Percentiles rank a stretch among this genome's conserved stretches.
phyloP scores from a whole-genome alignment of 177 flowering plant species.

The Tripterygium wilfordii region DNA sequence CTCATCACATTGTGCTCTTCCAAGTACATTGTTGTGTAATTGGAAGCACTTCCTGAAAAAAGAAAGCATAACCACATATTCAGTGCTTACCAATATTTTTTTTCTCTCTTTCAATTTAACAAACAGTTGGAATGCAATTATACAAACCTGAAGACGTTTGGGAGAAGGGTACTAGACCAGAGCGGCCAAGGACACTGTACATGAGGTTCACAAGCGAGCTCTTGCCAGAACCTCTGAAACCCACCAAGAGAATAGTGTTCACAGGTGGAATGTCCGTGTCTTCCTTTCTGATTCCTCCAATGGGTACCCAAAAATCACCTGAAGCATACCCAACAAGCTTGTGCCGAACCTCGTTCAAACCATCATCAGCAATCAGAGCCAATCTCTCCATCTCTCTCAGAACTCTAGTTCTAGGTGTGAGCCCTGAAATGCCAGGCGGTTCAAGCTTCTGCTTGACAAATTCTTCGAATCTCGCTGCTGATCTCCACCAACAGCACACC shows the following conservation, averaged over 20 bases:
- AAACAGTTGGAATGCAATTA: no score
- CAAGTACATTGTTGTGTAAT: conserved; percentile 41
- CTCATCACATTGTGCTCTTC: conserved; percentile 79
- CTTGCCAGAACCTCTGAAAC: conserved; percentile 62
- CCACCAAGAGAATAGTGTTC: conserved; percentile 51
- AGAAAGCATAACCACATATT: no score
- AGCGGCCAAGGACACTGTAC: conserved; percentile 71
- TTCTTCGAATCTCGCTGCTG: conserved; percentile 28
- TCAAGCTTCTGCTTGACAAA: conserved; percentile 26
- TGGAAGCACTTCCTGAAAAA: conserved; percentile 19
- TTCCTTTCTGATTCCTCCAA: conserved; percentile 63
- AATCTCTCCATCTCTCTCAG: conserved; percentile 70
- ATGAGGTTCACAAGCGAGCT: conserved; percentile 69
- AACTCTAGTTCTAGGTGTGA: conserved; percentile 46
- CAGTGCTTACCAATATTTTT: no score
- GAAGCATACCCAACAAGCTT: conserved; percentile 49
- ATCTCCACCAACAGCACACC: conserved; percentile 52
- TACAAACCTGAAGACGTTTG: conserved; percentile 53
- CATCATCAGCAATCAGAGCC: conserved; percentile 47
- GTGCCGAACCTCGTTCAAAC: conserved; percentile 65
- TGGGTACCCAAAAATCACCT: conserved; percentile 70
- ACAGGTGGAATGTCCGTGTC: conserved; percentile 52
- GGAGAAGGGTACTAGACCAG: conserved; percentile 75
- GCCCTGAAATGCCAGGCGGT: conserved; percentile 18
- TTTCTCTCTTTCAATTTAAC: no score